Evolutionary conservation across 495 filamentous ascomycete genomes (phyloP), one percentile per base, ranked within the genome.

Genomic region (Friedmanniomyces endolithicus): DNA sequence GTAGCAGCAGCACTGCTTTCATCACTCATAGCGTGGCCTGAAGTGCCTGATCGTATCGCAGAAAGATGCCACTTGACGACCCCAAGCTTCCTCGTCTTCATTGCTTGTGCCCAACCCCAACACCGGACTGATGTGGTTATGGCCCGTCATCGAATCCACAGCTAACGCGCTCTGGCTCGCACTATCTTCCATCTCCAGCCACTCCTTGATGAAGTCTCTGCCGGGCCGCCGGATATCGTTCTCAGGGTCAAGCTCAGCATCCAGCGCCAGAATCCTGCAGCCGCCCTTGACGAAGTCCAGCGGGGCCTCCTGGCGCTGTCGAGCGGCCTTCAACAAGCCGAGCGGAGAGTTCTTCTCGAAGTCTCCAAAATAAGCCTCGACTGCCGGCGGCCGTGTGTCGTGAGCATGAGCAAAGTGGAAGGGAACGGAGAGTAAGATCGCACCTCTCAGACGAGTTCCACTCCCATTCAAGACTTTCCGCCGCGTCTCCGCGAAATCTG

Each of bases 81-180:
- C 71, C 70, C 70, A 74, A 31, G 64, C 63, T 59, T 74, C 71
- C 23, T 69, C 71, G 23, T 60, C 59, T 56, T 63, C 66, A 48
- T 71, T 66, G 0, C 70, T 69, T 24, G 67, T 71, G 37, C 65
- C 53, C 1, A 74, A 49, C 1, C 1, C 40, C 64, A 40, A 6
- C 11, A 44, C 14, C 6, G 72, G 72, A 53, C 67, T 71, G 19
- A 74, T 69, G 56, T 74, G 72, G 52, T 74, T 74, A 53, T 74
- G 71, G 0, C 71, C 70, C 17, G 65, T 57, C 11, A 73, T 59
- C 37, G 60, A 52, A 29, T 64, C 55, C 17, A 58, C 64, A 23
- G 62, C 63, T 23, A 69, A 55, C 37, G 67, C 68, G 27, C 22
- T n/a, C 6, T 22, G 47, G 17, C 46, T 51, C 16, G 7, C 48